A percentile compares a stretch with the other conserved stretches of the same genome.
These are phyloP conservation scores for Aureobasidium mangrovei DNA, from an alignment of 2,329 filamentous ascomycete genomes.

Conservation along the genomic window DNA sequence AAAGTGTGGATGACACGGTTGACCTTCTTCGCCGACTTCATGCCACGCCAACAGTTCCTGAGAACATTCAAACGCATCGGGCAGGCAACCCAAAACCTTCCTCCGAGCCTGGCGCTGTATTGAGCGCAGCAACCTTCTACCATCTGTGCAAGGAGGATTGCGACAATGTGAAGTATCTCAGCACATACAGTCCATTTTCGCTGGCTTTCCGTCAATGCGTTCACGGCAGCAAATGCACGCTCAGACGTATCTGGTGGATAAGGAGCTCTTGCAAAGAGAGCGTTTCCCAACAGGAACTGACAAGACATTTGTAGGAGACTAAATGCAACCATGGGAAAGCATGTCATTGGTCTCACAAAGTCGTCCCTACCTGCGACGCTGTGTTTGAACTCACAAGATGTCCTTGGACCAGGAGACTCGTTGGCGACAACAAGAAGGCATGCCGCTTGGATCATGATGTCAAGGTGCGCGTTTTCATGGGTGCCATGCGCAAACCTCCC, in stretches of 20 bases:
- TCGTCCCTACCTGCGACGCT: neutral
- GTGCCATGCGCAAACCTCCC: neutral
- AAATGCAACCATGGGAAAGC: neutral
- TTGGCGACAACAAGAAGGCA: neutral
- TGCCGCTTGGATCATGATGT: slow-evolving; percentile 2
- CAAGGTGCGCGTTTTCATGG: slow-evolving; percentile 5
- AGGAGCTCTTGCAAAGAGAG: neutral
- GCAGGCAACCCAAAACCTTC: neutral
- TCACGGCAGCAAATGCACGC: neutral
- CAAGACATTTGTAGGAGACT: neutral
- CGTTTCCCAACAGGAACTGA: neutral
- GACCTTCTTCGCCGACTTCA: neutral
- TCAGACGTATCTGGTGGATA: neutral
- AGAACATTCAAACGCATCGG: neutral
- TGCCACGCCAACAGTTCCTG: neutral
- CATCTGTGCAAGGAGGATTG: neutral
- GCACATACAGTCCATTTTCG: neutral
- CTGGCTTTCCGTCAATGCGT: neutral
- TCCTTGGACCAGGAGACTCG: neutral
- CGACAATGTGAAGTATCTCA: neutral
- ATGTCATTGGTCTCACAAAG: neutral
- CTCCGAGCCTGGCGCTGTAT: neutral
- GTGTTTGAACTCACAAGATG: neutral
- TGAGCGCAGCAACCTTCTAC: neutral
- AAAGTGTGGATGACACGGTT: neutral